Percentiles rank a stretch among this genome's conserved stretches.
Conservation (phyloP, 768 basidiomycete species). For the Podaxis sp. region DNA sequence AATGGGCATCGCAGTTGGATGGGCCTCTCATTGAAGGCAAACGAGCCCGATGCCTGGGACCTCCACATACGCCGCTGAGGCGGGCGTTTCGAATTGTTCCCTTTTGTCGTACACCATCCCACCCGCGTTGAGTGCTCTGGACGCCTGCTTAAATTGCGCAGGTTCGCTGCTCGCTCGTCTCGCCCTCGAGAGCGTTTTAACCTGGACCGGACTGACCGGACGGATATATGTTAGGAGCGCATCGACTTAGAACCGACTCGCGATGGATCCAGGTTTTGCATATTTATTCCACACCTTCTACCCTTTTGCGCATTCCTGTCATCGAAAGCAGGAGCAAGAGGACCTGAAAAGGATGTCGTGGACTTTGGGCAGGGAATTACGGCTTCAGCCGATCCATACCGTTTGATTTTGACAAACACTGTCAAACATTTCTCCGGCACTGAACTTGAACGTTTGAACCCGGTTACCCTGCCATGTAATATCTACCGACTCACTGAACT, state of each 20-base stretch:
- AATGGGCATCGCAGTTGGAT: neutral
- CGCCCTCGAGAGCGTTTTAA: neutral
- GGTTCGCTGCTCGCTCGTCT: neutral
- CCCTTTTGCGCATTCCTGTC: neutral
- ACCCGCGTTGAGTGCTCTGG: neutral
- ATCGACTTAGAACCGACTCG: neutral
- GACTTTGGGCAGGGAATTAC: too few species aligned
- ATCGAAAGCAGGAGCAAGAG: neutral
- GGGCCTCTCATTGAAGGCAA: neutral
- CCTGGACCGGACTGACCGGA: neutral
- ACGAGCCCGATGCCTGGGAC: conserved; percentile 5
- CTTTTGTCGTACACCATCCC: neutral
- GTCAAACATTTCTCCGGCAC: neutral
- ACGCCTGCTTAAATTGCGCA: neutral
- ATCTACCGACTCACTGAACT: too few species aligned
- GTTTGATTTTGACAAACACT: neutral
- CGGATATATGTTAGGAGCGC: conserved; percentile 3
- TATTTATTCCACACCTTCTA: conserved; percentile 2
- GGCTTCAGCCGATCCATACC: too few species aligned
- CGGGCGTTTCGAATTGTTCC: neutral
- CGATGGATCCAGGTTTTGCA: neutral
- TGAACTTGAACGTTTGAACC: too few species aligned
- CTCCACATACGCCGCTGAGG: conserved; percentile 1
- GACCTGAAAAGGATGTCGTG: neutral
- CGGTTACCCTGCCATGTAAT: too few species aligned